A percentile compares a stretch with the other conserved stretches of the same genome.
Conservation (phyloP, 768 basidiomycete species). For the Hygrophoropsis aurantiaca region DNA sequence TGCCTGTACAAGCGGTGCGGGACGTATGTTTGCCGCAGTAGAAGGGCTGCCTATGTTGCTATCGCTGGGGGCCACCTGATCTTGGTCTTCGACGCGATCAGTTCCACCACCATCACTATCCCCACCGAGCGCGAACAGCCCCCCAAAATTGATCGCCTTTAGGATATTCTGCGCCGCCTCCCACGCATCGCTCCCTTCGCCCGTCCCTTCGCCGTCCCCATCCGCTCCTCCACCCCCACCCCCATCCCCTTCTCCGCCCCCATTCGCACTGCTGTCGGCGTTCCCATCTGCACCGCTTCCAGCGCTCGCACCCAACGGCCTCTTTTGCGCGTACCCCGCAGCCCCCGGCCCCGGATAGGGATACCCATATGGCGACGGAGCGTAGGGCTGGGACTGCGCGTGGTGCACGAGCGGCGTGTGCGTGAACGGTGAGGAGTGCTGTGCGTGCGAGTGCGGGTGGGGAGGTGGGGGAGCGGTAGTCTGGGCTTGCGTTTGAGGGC, state of each 20-base stretch:
- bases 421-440: constrained; percentile 64
- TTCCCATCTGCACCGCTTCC: too few relatives aligned
- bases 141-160: constrained; percentile 73
- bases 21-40: constrained; percentile 3
- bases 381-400: constrained; percentile 36
- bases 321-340: constrained; percentile 9
- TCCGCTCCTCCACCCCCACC: too few relatives aligned
- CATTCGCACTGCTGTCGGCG: too few relatives aligned
- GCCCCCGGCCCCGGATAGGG: constrained; percentile 40
- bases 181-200: constrained; percentile 62
- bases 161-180: constrained; percentile 78
- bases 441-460: constrained; percentile 10
- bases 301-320: too few relatives aligned
- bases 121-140: constrained; percentile 32
- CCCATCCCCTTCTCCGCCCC: too few relatives aligned
- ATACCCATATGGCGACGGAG: constrained; percentile 33
- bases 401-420: constrained; percentile 47
- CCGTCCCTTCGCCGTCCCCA: constrained; percentile 29
- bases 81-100: constrained; percentile 70
- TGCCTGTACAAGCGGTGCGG: too few relatives aligned
- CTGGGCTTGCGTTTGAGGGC: constrained; percentile 58
- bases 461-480: constrained; percentile 26
- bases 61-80: constrained; percentile 63
- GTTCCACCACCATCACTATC: constrained; percentile 12
- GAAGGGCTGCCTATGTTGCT: constrained; percentile 16